Evolutionary conservation across 768 basidiomycete species (phyloP).

Genomic region (Lentinula sp.): DNA sequence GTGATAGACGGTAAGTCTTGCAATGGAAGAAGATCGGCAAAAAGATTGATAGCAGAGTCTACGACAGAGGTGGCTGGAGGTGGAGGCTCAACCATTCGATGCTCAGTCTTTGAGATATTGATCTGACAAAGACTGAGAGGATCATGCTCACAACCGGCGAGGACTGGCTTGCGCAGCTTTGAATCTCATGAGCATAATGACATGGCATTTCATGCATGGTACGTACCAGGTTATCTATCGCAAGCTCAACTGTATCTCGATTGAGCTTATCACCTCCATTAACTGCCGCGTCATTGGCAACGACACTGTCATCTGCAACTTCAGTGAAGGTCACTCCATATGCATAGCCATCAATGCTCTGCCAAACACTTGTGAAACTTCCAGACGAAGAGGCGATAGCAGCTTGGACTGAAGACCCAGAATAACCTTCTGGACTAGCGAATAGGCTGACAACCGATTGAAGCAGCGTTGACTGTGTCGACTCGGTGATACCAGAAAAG

Average conservation of each 20-base stretch:
- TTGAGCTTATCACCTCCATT: slow-evolving; percentile 50
- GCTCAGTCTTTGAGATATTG: slow-evolving; percentile 36
- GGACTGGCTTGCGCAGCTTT: slow-evolving; percentile 70
- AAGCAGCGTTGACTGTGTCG: slow-evolving; percentile 74
- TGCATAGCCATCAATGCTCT: slow-evolving; percentile 80
- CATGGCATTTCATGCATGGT: neutral
- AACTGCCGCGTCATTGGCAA: slow-evolving; percentile 22
- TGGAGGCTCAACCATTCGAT: slow-evolving; percentile 51
- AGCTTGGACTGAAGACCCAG: slow-evolving; percentile 82
- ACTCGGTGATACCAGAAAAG: slow-evolving; percentile 70
- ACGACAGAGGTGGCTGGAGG: slow-evolving; percentile 80
- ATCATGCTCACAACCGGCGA: slow-evolving; percentile 85
- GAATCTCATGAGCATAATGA: neutral
- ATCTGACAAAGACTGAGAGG: slow-evolving; percentile 62
- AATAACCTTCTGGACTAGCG: slow-evolving; percentile 80
- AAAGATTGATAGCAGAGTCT: slow-evolving; percentile 85
- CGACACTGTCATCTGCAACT: slow-evolving; percentile 36
- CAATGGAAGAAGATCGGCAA: slow-evolving; percentile 68
- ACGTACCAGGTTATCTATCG: slow-evolving; percentile 69
- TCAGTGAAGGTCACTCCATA: slow-evolving; percentile 81
- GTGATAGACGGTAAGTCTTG: slow-evolving; percentile 62
- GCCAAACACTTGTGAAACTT: slow-evolving; percentile 81
- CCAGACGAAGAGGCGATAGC: slow-evolving; percentile 86
- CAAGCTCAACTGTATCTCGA: slow-evolving; percentile 73
- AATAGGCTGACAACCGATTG: slow-evolving; percentile 80